phyloP scores from a whole-genome alignment of 768 basidiomycete species.

The Leccinum truebloodii region DNA sequence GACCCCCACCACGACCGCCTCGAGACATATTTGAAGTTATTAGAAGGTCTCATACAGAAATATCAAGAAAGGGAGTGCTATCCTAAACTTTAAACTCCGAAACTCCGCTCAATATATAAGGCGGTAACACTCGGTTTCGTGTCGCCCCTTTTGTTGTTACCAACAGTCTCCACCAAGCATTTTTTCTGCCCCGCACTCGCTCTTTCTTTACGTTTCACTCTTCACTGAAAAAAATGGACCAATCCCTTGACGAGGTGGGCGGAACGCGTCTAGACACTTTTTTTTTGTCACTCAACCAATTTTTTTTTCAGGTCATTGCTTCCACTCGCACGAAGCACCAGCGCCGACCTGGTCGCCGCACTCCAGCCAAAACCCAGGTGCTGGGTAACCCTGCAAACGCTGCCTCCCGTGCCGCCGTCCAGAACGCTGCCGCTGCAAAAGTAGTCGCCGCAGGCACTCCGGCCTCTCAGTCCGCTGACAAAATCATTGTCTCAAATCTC shows the following conservation, averaged over 20 bases:
- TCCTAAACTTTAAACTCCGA: conserved; percentile 23
- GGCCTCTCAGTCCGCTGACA: conserved; percentile 55
- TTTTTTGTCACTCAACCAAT: conserved; percentile 15
- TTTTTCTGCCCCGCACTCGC: background rate
- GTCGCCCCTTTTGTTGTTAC: conserved; percentile 33
- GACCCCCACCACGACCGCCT: conserved; percentile 48
- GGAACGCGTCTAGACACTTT: conserved; percentile 1
- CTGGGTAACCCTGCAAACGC: conserved; percentile 58
- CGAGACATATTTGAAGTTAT: conserved; percentile 47
- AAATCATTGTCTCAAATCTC: conserved; percentile 95
- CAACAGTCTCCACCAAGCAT: conserved; percentile 14
- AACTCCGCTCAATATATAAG: conserved; percentile 30
- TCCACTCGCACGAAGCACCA: conserved; percentile 47
- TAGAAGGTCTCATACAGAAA: conserved; percentile 6
- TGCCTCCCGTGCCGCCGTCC: conserved; percentile 52
- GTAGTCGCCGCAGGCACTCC: conserved; percentile 43
- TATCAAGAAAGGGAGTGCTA: background rate
- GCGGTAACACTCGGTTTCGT: conserved; percentile 4
- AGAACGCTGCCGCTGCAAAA: conserved; percentile 43
- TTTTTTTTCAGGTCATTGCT: conserved; percentile 59
- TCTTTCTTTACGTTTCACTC: background rate
- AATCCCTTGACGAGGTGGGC: conserved; percentile 79
- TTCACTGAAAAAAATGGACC: conserved; percentile 62
- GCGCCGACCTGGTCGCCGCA: conserved; percentile 43
- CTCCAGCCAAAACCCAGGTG: conserved; percentile 55